phyloP scores from a whole-genome alignment of 805 yeast genomes.

The Spathaspora girioi region DNA sequence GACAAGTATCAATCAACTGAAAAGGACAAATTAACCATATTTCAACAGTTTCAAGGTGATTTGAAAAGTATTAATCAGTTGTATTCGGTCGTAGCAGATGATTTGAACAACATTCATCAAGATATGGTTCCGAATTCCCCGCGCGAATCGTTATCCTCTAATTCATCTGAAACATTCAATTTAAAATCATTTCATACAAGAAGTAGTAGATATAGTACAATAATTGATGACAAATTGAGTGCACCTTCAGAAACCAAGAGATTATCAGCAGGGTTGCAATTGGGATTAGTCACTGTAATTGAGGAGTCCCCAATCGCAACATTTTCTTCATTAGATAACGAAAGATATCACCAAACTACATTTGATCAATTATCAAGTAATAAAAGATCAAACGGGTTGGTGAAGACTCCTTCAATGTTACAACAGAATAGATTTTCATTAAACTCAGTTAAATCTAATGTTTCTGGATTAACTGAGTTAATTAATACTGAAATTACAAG shows the following conservation, averaged over 20 bases:
- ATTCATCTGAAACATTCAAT: conserved; percentile 12
- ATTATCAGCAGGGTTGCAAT: conserved; percentile 33
- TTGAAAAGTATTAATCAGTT: conserved; percentile 24
- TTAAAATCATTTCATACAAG: conserved; percentile 35
- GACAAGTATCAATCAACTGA: conserved; percentile 35
- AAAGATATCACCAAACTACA: conserved; percentile 32
- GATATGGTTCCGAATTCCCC: neutral
- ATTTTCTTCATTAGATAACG: conserved; percentile 7
- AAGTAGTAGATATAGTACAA: neutral
- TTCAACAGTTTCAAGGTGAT: conserved; percentile 33
- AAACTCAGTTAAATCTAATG: conserved; percentile 48
- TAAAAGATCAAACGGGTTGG: neutral
- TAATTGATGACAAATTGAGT: neutral
- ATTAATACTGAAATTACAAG: conserved; percentile 44
- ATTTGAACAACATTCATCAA: conserved; percentile 17
- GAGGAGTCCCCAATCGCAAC: conserved; percentile 19
- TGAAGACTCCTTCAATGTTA: conserved; percentile 2
- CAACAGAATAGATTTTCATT: conserved; percentile 49
- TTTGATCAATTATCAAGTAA: conserved; percentile 32
- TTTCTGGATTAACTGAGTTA: conserved; percentile 44
- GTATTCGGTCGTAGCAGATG: conserved; percentile 25
- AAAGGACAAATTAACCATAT: conserved; percentile 37
- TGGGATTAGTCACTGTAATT: conserved; percentile 36
- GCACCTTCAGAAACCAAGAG: conserved; percentile 17
- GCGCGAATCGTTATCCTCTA: neutral